A percentile compares a stretch with the other conserved stretches of the same genome.
Conservation (phyloP, 345 rosid species). For the Sonneratia alba region DNA sequence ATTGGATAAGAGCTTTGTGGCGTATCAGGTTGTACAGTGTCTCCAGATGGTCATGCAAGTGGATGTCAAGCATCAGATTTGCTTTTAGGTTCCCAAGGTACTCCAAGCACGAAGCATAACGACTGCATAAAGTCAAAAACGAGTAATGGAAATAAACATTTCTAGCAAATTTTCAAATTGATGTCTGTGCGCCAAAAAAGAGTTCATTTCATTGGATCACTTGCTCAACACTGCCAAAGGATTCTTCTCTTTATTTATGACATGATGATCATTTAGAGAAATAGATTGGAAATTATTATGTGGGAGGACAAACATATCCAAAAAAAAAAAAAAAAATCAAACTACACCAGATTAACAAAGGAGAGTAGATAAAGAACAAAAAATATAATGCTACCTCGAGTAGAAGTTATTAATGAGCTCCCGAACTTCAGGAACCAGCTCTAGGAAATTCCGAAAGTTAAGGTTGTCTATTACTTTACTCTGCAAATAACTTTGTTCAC, state of each 20-base stretch:
- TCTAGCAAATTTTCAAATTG: not conserved
- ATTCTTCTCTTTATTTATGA: too few species aligned
- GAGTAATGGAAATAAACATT: not conserved
- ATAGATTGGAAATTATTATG: not conserved
- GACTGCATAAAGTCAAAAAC: conserved; percentile 40
- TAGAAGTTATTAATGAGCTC: conserved; percentile 94
- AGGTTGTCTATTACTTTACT: conserved; percentile 86
- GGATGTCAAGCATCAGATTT: conserved; percentile 81
- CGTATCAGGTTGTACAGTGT: conserved; percentile 87
- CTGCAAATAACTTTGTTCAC: conserved; percentile 34
- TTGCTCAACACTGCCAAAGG: not conserved
- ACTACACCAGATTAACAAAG: not conserved
- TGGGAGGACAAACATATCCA: not conserved
- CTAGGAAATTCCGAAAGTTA: conserved; percentile 88
- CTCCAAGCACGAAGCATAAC: conserved; percentile 84
- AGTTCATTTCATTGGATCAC: not conserved
- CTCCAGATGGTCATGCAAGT: conserved; percentile 84
- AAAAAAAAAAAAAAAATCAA: not conserved
- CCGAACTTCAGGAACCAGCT: conserved; percentile 96
- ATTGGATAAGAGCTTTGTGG: conserved; percentile 90
- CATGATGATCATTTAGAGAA: not conserved
- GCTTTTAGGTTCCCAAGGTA: conserved; percentile 83
- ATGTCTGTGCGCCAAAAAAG: not conserved
- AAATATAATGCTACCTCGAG: conserved; percentile 49
- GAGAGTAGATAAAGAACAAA: too few species aligned